Evolutionary conservation across 177 flowering plant genomes (phyloP).

Genomic region (Vitis hybrid): DNA sequence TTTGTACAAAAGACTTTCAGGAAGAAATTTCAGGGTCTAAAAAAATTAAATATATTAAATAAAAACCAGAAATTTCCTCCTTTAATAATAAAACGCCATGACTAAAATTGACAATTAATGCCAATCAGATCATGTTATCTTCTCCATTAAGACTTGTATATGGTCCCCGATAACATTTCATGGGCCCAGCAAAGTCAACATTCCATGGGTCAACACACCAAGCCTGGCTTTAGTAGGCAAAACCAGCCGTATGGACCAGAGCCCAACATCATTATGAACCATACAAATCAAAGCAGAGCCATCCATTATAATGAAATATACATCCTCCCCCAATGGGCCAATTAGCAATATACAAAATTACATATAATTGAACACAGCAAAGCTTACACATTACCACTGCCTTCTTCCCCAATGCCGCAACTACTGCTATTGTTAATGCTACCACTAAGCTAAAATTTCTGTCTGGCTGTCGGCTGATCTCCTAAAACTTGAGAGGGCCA

Average conservation of each 20-base stretch:
- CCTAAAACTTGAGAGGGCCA: conserved; percentile 45
- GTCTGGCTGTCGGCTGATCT: conserved; percentile 7
- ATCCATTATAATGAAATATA: background rate
- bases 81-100: too few species aligned
- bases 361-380: background rate
- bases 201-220: background rate
- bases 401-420: conserved; percentile 5
- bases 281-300: background rate
- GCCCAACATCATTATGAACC: too few species aligned
- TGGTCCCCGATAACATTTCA: too few species aligned
- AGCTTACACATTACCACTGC: conserved; percentile 11
- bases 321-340: background rate
- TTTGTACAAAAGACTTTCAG: too few species aligned
- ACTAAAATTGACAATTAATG: too few species aligned
- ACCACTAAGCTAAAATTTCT: conserved; percentile 1
- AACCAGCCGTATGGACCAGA: background rate
- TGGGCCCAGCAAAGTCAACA: too few species aligned
- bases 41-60: too few species aligned
- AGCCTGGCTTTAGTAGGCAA: background rate
- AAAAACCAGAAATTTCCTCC: too few species aligned
- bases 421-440: background rate
- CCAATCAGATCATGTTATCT: too few species aligned
- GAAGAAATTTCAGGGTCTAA: too few species aligned
- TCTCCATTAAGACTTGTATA: too few species aligned
- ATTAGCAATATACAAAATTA: too few species aligned